Base-by-base conservation (phyloP, 75 land plant genomes). In the Sequoiadendron giganteum region DNA sequence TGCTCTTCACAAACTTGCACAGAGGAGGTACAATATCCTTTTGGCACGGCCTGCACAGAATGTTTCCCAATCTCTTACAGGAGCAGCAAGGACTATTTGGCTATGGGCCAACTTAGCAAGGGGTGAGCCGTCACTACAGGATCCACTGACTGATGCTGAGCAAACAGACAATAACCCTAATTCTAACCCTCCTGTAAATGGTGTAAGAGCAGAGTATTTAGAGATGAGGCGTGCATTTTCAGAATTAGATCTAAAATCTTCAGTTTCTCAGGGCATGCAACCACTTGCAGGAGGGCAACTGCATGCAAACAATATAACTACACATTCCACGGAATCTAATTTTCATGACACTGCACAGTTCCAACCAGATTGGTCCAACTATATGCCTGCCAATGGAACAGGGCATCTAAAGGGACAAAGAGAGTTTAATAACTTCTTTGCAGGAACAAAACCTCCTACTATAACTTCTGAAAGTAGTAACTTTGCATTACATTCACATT, bases 81-180 rank as follows among this genome's bases (percentile, higher is more conserved):
- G 95, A 87, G 97, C 97, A 38, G 97, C 96, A 21, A 93, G 92
- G 85, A 85, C 87, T 89, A 94, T 95, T 8, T 96, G 97, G 97
- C 90, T 85, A 36, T 96, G 96, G 96, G 89, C 90, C 15, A 92
- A 90, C 55, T 91, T 96, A 72, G 87, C 90, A 34, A 90, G 88
- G 39, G 97, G 97, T 36, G 94, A 92, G 25, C 77, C 77, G 4
- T 21, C 84, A 0, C 52, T 82, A 47, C 84, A 82, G 48, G 43
- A 82, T 82, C 87, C 95, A 43, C 83, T 91, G 25, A 7, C 79
- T 5, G 83, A 39, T 84, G 30, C 76, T 42, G 72, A 85, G 16
- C n/a, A 58, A 49, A 85, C 16, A 55, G 72, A 49, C 38, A 36
- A 52, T 34, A 49, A 85, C 21, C 47, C 28, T 91, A 91, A 84